Base-by-base conservation (phyloP, 2,329 filamentous ascomycete species). In the Fusarium phyllophilum region DNA sequence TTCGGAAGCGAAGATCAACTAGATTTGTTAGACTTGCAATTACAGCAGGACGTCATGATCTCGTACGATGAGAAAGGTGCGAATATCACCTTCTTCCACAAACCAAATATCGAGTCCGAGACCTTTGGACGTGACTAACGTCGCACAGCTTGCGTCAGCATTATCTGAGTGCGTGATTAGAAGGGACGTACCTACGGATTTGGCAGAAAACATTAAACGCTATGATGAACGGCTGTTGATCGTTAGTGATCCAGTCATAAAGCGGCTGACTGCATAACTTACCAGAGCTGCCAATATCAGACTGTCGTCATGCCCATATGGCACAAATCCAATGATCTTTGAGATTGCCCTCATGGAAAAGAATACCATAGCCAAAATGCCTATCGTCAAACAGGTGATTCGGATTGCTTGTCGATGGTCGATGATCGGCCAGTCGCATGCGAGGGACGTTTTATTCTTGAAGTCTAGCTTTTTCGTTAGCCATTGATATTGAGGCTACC, bases 131-230 rank as follows among this genome's bases (percentile, higher is more conserved):
- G 51, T 6, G 12, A 59, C 66, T 69, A 17, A 24, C 0, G 10
- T 20, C 0, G 17, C 17, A n/a, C 10, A 12, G 4, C 1, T 11
- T 9, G 3, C 2, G 22, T 60, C 8, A 68, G 44, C 8, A 29
- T 9, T 44, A 1, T 6, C 1, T 11, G 5, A 8, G 1, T 6
- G 3, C 4, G 6, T 8, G 13, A 15, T 22, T 0, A 22, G 3
- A 22, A 15, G 13, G 4, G 4, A 3, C 29, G 5, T 6, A 8
- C 63, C 6, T 41, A 66, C 63, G 26, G 0, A 66, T 7, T 18
- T 56, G 58, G 1, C 41, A 39, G 4, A 55, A 34, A 20, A 62
- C 20, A 20, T 55, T 45, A 10, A 39, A 49, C 1, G 36, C 15
- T 0, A 70, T 11, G 4, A 48, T 8, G 1, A 58, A n/a, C 8